Base-by-base conservation (phyloP, 495 filamentous ascomycete genomes). In the Trypethelium eluteriae region DNA sequence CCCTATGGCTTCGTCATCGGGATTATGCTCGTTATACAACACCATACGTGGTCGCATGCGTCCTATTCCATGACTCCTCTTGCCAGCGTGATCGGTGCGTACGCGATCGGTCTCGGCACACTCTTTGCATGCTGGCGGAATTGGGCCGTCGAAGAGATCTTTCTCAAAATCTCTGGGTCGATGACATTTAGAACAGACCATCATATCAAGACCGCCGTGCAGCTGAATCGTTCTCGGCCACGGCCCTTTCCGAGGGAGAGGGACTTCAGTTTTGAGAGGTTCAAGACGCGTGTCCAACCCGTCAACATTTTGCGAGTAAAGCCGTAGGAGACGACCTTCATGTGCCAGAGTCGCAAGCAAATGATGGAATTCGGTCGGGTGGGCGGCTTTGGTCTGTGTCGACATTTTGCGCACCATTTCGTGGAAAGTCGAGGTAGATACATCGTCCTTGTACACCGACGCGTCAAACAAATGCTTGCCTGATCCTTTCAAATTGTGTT, bases 401-500 rank as follows among this genome's bases (percentile, higher is more conserved):
- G 92, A 91, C 66, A 98, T 83, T 72, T 88, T 85, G 71, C 93
- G 89, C 66, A 98, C 91, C 93, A 98, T 96, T 73, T 88, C 86
- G 76, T 98, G 95, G 80, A 98, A 98, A 2, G 88, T 89, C 6
- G 85, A 86, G 12, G 93, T 98, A 41, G 92, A 86, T 9, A 83
- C 82, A 72, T 96, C 90, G 79, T 93, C 88, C 72, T 90, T 89
- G 78, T 98, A 98, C 67, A 98, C 94, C 2, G 93, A 95, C 62
- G 94, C 94, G 80, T 98, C 94, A 70, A 98, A 98, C 2, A 98
- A 83, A 70, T 96, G 87, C 77, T 98, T 97, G 36, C 94, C 94
- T 0, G 93, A 96, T 34, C 90, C 86, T 76, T 95, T 97, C 38
- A 96, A 79, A 63, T 92, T 93, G 76, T 96, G 90, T 69, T 96